A percentile compares a stretch with the other conserved stretches of the same genome.
Evolutionary conservation across 306 rosid genomes (phyloP).

Genomic region (Erythrophleum fordii): DNA sequence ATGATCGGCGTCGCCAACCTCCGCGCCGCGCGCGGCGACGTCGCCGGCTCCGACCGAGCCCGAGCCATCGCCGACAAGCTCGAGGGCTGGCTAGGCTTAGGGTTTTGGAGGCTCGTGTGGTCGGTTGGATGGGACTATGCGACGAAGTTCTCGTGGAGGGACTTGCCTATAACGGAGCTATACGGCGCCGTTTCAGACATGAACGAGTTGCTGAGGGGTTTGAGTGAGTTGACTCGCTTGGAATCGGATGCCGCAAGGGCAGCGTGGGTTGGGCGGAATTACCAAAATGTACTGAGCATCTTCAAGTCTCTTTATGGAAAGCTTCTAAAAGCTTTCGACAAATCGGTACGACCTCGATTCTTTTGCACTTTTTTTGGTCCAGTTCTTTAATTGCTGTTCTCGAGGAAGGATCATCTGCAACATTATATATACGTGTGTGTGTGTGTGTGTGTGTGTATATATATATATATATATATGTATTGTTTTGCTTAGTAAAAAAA

Average conservation of each 20-base stretch:
- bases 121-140: slow-evolving; percentile 70
- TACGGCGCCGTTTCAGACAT: slow-evolving; percentile 63
- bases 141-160: slow-evolving; percentile 63
- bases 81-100: slow-evolving; percentile 52
- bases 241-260: slow-evolving; percentile 56
- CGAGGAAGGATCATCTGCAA: too few species aligned
- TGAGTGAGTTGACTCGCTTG: slow-evolving; percentile 59
- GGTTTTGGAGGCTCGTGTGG: slow-evolving; percentile 56
- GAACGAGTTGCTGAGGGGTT: slow-evolving; percentile 58
- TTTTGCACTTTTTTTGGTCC: background rate
- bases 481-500: too few species aligned
- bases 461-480: too few species aligned
- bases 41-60: slow-evolving; percentile 65
- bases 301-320: slow-evolving; percentile 52
- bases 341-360: slow-evolving; percentile 59
- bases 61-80: slow-evolving; percentile 54
- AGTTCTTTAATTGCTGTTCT: background rate
- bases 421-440: too few species aligned
- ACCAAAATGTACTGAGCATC: slow-evolving; percentile 52
- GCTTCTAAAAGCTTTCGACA: slow-evolving; percentile 58
- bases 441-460: too few species aligned
- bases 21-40: slow-evolving; percentile 74
- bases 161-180: slow-evolving; percentile 47
- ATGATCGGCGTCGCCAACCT: slow-evolving; percentile 73
- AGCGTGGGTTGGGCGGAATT: slow-evolving; percentile 62